These are phyloP conservation scores for Cladosporium sp. DNA, from an alignment of 2,329 filamentous ascomycete genomes.

Conservation along the genomic window DNA sequence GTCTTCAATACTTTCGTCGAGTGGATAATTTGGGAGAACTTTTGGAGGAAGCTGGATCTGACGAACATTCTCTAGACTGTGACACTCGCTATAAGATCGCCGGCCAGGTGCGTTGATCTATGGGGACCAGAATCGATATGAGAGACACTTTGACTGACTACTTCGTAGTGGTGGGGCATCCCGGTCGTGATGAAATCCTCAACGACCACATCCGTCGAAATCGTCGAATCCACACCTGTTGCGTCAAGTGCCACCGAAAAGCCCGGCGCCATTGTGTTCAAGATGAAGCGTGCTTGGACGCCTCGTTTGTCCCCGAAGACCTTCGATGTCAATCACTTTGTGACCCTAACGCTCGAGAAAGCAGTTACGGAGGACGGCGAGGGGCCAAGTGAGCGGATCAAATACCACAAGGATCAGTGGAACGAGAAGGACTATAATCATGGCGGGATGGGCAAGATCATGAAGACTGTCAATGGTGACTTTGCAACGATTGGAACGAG, in stretches of 20 bases:
- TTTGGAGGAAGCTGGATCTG: not conserved
- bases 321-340: slow-evolving; percentile 37
- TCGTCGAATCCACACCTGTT: slow-evolving; percentile 30
- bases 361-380: slow-evolving; percentile 16
- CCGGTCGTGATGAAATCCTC: slow-evolving; percentile 17
- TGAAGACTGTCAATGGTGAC: slow-evolving; percentile 50
- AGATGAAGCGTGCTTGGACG: slow-evolving; percentile 47
- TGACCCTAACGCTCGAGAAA: slow-evolving; percentile 35
- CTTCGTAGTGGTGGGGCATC: slow-evolving; percentile 39
- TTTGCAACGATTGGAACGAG: slow-evolving; percentile 42
- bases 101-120: slow-evolving; percentile 31
- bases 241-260: slow-evolving; percentile 40
- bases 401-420: slow-evolving; percentile 50
- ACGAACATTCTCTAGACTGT: slow-evolving; percentile 27
- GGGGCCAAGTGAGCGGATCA: slow-evolving; percentile 37
- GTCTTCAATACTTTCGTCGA: not conserved
- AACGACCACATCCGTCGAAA: slow-evolving; percentile 15
- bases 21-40: not conserved
- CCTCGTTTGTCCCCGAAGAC: slow-evolving; percentile 32
- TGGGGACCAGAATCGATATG: too few relatives aligned
- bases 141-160: too few relatives aligned
- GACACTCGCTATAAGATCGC: slow-evolving; percentile 49
- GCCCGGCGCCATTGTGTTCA: slow-evolving; percentile 42
- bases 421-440: slow-evolving; percentile 48
- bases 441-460: slow-evolving; percentile 42